phyloP scores from a whole-genome alignment of 2,329 filamentous ascomycete species.

The Fusarium secorum region DNA sequence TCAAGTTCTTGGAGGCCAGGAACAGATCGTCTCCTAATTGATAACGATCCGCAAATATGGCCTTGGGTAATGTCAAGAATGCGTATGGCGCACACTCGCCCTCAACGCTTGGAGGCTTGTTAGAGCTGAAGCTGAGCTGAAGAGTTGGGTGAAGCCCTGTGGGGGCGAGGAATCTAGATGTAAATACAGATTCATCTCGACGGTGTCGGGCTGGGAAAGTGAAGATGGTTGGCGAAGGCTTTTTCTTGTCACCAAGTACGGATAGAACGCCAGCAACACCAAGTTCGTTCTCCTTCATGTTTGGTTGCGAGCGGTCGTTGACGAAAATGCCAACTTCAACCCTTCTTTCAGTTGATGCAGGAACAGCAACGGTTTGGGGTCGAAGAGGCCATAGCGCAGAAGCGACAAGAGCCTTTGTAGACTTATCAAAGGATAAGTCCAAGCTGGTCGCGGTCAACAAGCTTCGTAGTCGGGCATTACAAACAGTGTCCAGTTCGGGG shows the following conservation, averaged over 20 bases:
- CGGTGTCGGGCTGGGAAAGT: slow-evolving; percentile 82
- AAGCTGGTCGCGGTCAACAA: slow-evolving; percentile 66
- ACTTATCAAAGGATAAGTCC: slow-evolving; percentile 79
- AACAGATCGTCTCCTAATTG: slow-evolving; percentile 81
- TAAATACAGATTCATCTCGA: slow-evolving; percentile 66
- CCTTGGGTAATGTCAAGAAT: slow-evolving; percentile 82
- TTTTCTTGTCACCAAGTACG: slow-evolving; percentile 77
- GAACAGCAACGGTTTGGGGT: slow-evolving; percentile 51
- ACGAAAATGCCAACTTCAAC: slow-evolving; percentile 85
- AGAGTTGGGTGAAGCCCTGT: slow-evolving; percentile 86
- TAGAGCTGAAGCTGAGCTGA: slow-evolving; percentile 68
- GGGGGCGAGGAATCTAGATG: slow-evolving; percentile 70
- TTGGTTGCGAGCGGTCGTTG: slow-evolving; percentile 62
- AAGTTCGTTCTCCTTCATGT: slow-evolving; percentile 74
- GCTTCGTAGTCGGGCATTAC: slow-evolving; percentile 55
- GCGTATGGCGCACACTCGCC: slow-evolving; percentile 76
- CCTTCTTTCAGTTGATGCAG: slow-evolving; percentile 57
- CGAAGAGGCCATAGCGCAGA: slow-evolving; percentile 69
- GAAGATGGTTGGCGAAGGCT: slow-evolving; percentile 80
- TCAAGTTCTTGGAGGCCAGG: slow-evolving; percentile 80
- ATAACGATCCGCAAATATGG: slow-evolving; percentile 87
- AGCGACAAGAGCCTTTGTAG: slow-evolving; percentile 70
- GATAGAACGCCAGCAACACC: slow-evolving; percentile 80
- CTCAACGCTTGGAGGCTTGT: slow-evolving; percentile 58
- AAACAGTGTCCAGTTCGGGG: slow-evolving; percentile 53